A percentile compares a stretch with the other conserved stretches of the same genome.
phyloP scores from a whole-genome alignment of 2,329 filamentous ascomycete species.

The Alternaria alternata region DNA sequence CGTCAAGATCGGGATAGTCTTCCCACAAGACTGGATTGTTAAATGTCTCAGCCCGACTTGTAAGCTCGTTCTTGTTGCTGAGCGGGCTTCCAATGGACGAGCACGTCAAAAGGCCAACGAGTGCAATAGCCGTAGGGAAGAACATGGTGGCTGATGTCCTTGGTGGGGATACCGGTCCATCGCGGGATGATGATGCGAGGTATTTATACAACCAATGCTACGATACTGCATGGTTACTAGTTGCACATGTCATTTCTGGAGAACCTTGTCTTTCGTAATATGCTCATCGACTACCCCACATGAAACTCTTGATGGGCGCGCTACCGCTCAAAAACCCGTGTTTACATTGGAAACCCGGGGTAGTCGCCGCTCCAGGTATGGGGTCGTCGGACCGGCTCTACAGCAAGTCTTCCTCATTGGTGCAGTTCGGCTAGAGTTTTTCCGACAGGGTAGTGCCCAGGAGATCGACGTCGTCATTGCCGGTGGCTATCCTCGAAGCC shows the following conservation, averaged over 20 bases:
- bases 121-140: not conserved
- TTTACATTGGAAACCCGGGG: conserved; percentile 13
- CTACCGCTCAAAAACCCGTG: conserved; percentile 5
- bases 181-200: not conserved
- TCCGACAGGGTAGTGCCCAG: conserved; percentile 10
- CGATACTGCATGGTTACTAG: not conserved
- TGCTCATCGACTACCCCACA: conserved; percentile 2
- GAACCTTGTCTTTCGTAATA: not conserved
- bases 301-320: not conserved
- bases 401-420: conserved; percentile 16
- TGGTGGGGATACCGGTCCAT: not conserved
- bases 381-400: conserved; percentile 6
- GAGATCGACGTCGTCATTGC: conserved; percentile 5
- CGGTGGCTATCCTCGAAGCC: conserved; percentile 6
- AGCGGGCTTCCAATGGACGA: conserved; percentile 5
- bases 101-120: conserved; percentile 2
- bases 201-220: not conserved
- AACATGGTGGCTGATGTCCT: conserved; percentile 10
- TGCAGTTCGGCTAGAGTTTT: conserved; percentile 21
- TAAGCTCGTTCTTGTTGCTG: not conserved
- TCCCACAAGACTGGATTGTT: conserved; percentile 64
- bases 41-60: conserved; percentile 42
- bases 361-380: conserved; percentile 9
- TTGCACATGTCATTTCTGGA: not conserved
- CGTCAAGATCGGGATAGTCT: conserved; percentile 64